Conservation (phyloP, 2,329 filamentous ascomycete species). For the Metarhizium humberi region DNA sequence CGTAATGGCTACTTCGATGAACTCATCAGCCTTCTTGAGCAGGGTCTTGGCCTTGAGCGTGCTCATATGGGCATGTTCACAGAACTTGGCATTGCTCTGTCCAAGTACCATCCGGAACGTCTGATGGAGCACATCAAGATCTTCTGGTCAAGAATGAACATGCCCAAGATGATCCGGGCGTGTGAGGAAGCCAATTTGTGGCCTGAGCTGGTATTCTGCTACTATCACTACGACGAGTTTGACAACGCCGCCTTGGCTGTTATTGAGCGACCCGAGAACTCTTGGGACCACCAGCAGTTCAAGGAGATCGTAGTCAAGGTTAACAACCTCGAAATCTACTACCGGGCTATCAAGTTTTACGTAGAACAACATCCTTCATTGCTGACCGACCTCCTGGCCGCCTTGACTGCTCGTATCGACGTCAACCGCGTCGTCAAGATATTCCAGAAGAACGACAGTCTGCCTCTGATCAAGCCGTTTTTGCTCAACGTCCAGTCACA, state of each 20-base stretch:
- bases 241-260: conserved; percentile 95
- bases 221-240: conserved; percentile 96
- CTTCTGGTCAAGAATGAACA: conserved; percentile 97
- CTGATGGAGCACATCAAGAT: conserved; percentile 98
- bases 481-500: conserved; percentile 89
- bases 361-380: conserved; percentile 93
- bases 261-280: conserved; percentile 95
- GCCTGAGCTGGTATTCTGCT: conserved; percentile 96
- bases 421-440: conserved; percentile 99
- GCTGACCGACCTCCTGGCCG: conserved; percentile 89
- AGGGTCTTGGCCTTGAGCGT: conserved; percentile 84
- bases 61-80: conserved; percentile 98
- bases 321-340: conserved; percentile 97
- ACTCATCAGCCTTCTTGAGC: conserved; percentile 87
- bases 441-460: conserved; percentile 97
- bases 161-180: conserved; percentile 90
- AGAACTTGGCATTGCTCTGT: conserved; percentile 79
- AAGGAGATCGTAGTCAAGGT: conserved; percentile 98
- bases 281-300: conserved; percentile 99
- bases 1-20: conserved; percentile 96
- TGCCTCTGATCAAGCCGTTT: conserved; percentile 98
- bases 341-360: conserved; percentile 94
- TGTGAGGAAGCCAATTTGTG: conserved; percentile 93
- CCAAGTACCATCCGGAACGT: conserved; percentile 89
- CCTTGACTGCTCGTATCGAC: conserved; percentile 84